Evolutionary conservation across 2,329 filamentous ascomycete species (phyloP), one percentile per base, ranked within the genome.

Genomic region (Hortaea sp.): DNA sequence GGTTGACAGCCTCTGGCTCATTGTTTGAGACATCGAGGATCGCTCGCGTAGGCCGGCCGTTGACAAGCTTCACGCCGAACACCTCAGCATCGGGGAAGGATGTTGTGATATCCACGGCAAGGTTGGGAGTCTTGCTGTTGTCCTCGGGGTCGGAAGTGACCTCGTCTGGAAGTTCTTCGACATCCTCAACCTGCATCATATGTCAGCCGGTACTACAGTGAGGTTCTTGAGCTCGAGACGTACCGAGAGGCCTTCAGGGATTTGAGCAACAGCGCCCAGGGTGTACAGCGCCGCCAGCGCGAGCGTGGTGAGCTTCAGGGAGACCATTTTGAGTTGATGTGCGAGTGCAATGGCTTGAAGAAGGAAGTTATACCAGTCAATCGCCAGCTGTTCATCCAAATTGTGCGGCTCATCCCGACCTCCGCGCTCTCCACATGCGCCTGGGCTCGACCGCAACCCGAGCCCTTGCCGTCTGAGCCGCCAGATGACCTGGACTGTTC

Each of bases 41-140:
- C 32, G 88, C 84, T 66, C 85, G 81, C 53, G 88, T 95, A 38
- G 88, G 80, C 55, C 84, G 82, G 62, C 88, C 88, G 66, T 98
- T 98, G 74, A 97, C 79, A 57, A 97, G 81, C 78, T 94, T 95
- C 58, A 97, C 81, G 60, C 90, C 92, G 58, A 95, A 92, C 68
- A 94, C 82, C 72, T 94, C 87, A 48, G 77, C 72, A 53, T 78
- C 68, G 29, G 79, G 79, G 67, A 83, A 83, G 31, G 73, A 72
- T 48, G 78, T 71, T 43, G 72, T 69, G 52, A 79, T 71, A 45
- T 69, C 67, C 54, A 82, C 74, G 48, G 72, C 71, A 49, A 79
- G 64, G 50, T 69, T 75, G 55, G 72, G 82, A 66, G 63, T 83
- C 73, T 69, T 78, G 70, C 72, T 49, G 56, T 62, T 52, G 39